phyloP scores from a whole-genome alignment of 2,329 filamentous ascomycete genomes.

The Penicillium hordei region DNA sequence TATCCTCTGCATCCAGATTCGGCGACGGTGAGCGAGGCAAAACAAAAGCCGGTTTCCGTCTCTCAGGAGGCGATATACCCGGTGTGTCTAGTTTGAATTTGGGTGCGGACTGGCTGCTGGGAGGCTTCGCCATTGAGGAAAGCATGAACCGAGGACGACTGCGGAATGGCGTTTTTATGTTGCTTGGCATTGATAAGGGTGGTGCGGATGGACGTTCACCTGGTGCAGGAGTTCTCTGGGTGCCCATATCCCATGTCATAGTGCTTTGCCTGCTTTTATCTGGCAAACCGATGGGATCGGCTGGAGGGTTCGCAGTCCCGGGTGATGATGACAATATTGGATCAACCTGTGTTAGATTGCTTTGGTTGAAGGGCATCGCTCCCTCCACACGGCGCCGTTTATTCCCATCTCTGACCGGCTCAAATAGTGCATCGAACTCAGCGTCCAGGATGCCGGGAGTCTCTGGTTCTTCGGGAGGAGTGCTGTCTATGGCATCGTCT shows the following conservation, averaged over 20 bases:
- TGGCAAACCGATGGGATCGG: slow-evolving; percentile 5
- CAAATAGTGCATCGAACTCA: slow-evolving; percentile 35
- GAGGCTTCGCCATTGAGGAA: slow-evolving; percentile 23
- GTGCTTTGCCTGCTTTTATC: slow-evolving; percentile 11
- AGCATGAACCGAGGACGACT: slow-evolving; percentile 32
- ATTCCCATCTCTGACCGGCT: slow-evolving; percentile 22
- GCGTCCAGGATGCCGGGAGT: slow-evolving; percentile 18
- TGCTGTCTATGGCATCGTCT: slow-evolving; percentile 20
- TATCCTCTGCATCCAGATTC: slow-evolving; percentile 20
- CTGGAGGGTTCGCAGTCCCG: slow-evolving; percentile 7
- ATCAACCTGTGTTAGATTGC: slow-evolving; percentile 5
- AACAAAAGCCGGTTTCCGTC: slow-evolving; percentile 39
- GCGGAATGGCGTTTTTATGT: slow-evolving; percentile 26
- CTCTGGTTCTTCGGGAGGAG: slow-evolving; percentile 12
- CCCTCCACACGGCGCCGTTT: slow-evolving; percentile 36
- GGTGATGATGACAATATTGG: slow-evolving; percentile 24
- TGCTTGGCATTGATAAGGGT: slow-evolving; percentile 14
- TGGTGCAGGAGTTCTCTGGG: slow-evolving; percentile 11
- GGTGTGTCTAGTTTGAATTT: slow-evolving; percentile 17
- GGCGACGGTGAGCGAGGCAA: slow-evolving; percentile 40
- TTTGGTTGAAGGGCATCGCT: neutral
- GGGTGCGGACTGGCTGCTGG: slow-evolving; percentile 18
- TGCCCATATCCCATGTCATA: neutral
- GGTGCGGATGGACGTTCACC: slow-evolving; percentile 8
- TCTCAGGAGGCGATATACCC: slow-evolving; percentile 16